Base-by-base conservation (phyloP, 371 early-diverging fungal genomes). In the Mortierella sp. region DNA sequence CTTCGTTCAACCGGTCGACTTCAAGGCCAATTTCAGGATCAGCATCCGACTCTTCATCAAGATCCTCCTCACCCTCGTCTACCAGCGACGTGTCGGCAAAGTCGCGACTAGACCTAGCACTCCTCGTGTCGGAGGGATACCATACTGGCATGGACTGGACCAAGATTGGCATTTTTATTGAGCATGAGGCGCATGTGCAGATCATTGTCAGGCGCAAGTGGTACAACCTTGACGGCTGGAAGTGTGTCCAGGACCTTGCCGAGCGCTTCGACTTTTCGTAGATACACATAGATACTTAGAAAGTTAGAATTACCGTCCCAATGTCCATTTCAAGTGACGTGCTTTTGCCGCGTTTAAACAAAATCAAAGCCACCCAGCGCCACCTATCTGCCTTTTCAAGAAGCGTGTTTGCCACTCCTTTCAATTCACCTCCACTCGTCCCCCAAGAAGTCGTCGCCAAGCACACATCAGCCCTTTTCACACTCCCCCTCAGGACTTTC, bases 181-280 rank as follows among this genome's bases (percentile, higher is more conserved):
- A 82, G 65, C 70, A 81, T 18, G 89, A 87, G 29, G 89, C 89
- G 18, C 89, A 88, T 75, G 83, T 83, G 0, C 82, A 88, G 55
- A 85, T 88, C 46, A 75, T 88, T 80, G 89, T 88, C 24, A 75
- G 89, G 29, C 83, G 89, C 54, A 88, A 88, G 41, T 88, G 88
- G 88, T 77, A 79, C 38, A 88, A 88, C 71, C 68, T 82, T 27
- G 81, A 88, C 8, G 89, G 89, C 21, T 87, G 88, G 88, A 81
- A 87, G 74, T 80, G 82, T 54, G 77, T 88, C 70, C 77, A 88
- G 32, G 85, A 88, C 65, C 54, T 88, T 27, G 79, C 77, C 0
- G 79, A 87, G 55, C 83, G 85, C 3, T 88, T 87, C 55, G 73
- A 83, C 44, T 88, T 88, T 72, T 75, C 79, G 1, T 87, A 51